Evolutionary conservation across 2,329 filamentous ascomycete species (phyloP).

Genomic region (Cercospora zeae-maydis): DNA sequence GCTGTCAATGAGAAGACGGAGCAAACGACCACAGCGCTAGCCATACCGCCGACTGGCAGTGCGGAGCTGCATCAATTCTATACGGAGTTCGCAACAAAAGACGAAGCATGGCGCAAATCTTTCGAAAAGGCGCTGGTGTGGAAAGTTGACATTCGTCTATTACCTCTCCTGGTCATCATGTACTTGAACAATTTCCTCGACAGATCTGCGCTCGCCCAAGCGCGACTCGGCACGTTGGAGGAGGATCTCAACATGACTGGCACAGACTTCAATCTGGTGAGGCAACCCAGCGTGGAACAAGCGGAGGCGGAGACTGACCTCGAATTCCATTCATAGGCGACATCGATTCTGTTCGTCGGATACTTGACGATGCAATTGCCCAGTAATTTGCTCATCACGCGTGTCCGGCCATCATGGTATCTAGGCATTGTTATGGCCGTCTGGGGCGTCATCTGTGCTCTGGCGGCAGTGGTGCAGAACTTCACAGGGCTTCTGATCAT

Average conservation of each 20-base stretch:
- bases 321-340: background rate
- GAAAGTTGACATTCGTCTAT: conserved; percentile 67
- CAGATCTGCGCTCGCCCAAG: conserved; percentile 13
- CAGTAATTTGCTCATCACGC: conserved; percentile 73
- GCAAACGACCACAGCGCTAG: background rate
- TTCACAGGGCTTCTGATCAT: conserved; percentile 57
- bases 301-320: background rate
- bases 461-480: conserved; percentile 60
- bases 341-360: conserved; percentile 57
- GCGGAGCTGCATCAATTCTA: background rate
- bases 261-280: conserved; percentile 3
- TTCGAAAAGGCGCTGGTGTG: conserved; percentile 57
- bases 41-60: background rate
- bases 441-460: conserved; percentile 66
- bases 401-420: conserved; percentile 59
- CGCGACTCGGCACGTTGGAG: conserved; percentile 30
- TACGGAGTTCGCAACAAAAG: conserved; percentile 3
- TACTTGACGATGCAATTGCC: conserved; percentile 48
- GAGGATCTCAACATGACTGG: conserved; percentile 8
- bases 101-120: background rate
- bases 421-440: conserved; percentile 70
- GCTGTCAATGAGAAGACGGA: background rate
- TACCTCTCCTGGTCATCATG: conserved; percentile 68
- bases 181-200: conserved; percentile 73
- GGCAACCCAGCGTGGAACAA: background rate